Percentiles rank a stretch among this genome's conserved stretches.
Evolutionary conservation across 2,329 filamentous ascomycete genomes (phyloP).

Genomic region (Penicillium sp.): DNA sequence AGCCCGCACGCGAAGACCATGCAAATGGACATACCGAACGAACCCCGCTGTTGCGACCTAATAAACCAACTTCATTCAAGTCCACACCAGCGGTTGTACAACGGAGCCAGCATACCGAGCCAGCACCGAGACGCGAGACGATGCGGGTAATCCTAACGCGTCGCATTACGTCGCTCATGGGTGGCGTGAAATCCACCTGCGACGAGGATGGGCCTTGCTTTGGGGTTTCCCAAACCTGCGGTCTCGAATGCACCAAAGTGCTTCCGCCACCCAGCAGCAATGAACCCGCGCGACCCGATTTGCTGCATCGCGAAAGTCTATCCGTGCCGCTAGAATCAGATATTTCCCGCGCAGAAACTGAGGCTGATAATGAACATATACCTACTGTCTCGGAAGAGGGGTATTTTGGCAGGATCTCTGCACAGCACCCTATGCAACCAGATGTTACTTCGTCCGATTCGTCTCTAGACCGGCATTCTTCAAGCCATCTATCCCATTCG

Average conservation of each 20-base stretch:
- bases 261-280: conserved; percentile 19
- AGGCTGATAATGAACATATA: conserved; percentile 1
- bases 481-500: not conserved
- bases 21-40: conserved; percentile 24
- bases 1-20: conserved; percentile 20
- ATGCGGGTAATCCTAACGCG: conserved; percentile 36
- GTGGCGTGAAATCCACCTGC: conserved; percentile 50
- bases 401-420: conserved; percentile 15
- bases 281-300: conserved; percentile 15
- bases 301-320: conserved; percentile 18
- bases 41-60: conserved; percentile 31
- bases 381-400: conserved; percentile 5
- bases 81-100: conserved; percentile 23
- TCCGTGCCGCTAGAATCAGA: conserved; percentile 18
- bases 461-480: conserved; percentile 6
- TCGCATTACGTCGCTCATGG: conserved; percentile 50
- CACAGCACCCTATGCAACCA: conserved; percentile 6
- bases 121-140: conserved; percentile 25
- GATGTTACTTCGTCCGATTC: conserved; percentile 8
- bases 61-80: conserved; percentile 15
- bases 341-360: conserved; percentile 1
- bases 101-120: conserved; percentile 8
- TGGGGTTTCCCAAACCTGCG: conserved; percentile 61
- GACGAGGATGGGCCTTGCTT: conserved; percentile 60
- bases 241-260: conserved; percentile 57